Base-by-base conservation (phyloP, 345 rosid species). In the Syzygium oleosum region DNA sequence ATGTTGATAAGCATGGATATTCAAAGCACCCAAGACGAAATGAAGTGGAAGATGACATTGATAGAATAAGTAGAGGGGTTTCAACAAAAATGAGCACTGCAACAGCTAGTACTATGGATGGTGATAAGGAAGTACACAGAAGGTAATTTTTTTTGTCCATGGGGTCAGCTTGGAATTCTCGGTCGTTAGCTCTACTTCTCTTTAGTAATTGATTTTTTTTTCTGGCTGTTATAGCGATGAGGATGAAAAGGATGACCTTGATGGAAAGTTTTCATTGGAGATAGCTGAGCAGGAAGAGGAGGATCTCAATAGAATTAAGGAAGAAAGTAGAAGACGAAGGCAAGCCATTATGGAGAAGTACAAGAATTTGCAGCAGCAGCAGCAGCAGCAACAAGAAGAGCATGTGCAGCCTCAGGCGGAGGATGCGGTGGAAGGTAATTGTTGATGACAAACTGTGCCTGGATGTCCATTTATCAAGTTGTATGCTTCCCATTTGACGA, bases 301-400 rank as follows among this genome's bases (percentile, higher is more conserved):
- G 31, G 97, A 98, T 88, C 87, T 98, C n/a, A 91, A 94, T 84
- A 95, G 92, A 91, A 93, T 98, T 54, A 98, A 92, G 94, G 98
- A 95, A 91, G 98, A 97, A 92, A 98, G 99, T 90, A 95, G 98
- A 93, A 95, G 93, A 91, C 91, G 93, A 88, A 94, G 92, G 91
- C 94, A 95, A 85, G 99, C 98, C 85, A 95, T 98, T 90, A 88
- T 97, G 89, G 96, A 93, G 89, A 96, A 96, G 88, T 88, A 94
- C 90, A 96, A 89, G 90, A 93, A 92, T 89, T 90, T 92, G 94
- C 91, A 92, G 41, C 77, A 87, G 93, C 93, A 94, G 79, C 78
- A 34, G 56, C 52, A 34, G 55, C 89, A 88, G 41, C 38, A 89
- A 91, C 54, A 52, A 68, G 52, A 21, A 41, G 87, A 73, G 80